These are phyloP conservation scores for Amanita subjunquillea DNA, from an alignment of 768 basidiomycete genomes.

Conservation along the genomic window DNA sequence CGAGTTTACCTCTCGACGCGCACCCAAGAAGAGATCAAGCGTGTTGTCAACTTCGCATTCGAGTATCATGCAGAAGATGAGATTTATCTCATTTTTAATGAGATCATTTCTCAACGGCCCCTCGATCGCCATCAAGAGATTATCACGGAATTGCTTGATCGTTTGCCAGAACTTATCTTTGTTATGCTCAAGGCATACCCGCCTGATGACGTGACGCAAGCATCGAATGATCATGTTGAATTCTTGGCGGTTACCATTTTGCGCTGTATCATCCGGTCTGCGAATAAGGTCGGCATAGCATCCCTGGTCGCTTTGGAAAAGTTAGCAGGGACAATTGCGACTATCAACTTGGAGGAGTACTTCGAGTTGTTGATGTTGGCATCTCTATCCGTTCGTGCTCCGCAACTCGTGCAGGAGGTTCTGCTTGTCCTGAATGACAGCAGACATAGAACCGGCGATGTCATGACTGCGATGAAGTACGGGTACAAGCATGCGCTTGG, in stretches of 20 bases:
- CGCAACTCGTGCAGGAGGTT: constrained; percentile 45
- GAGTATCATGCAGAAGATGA: constrained; percentile 46
- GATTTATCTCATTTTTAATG: constrained; percentile 39
- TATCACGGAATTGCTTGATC: constrained; percentile 33
- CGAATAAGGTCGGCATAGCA: constrained; percentile 44
- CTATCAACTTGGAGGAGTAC: constrained; percentile 31
- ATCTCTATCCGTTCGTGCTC: constrained; percentile 39
- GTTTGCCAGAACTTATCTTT: constrained; percentile 44
- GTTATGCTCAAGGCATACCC: constrained; percentile 37
- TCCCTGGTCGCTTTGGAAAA: constrained; percentile 52
- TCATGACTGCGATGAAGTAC: constrained; percentile 24
- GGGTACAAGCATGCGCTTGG: constrained; percentile 45
- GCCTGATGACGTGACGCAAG: constrained; percentile 23
- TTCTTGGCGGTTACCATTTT: constrained; percentile 25
- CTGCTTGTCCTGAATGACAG: constrained; percentile 50
- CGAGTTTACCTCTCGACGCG: constrained; percentile 13
- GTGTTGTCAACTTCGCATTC: constrained; percentile 29
- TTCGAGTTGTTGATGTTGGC: constrained; percentile 42
- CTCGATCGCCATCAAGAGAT: constrained; percentile 13
- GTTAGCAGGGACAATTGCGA: constrained; percentile 31
- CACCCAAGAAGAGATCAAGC: constrained; percentile 19
- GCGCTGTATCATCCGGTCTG: constrained; percentile 40
- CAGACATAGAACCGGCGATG: constrained; percentile 16
- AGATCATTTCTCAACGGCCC: constrained; percentile 21
- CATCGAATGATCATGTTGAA: constrained; percentile 20